Conservation (phyloP, 805 yeast genomes). For the Candida tammaniensis region DNA sequence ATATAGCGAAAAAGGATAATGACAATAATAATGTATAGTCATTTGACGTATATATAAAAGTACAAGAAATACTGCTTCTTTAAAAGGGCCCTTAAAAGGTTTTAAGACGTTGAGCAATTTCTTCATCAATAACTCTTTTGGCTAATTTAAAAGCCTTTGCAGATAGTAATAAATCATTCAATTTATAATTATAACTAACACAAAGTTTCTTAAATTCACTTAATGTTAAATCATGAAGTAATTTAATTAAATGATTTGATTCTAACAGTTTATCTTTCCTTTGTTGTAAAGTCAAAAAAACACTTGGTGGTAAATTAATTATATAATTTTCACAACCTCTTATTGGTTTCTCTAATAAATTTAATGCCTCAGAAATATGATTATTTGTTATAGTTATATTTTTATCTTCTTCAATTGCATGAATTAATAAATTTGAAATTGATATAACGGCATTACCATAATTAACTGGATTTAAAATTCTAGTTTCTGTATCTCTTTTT, state of each 20-base stretch:
- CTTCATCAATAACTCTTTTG: constrained; percentile 69
- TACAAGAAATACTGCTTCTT: too few species aligned
- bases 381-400: constrained; percentile 50
- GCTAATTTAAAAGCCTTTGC: constrained; percentile 66
- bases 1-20: constrained; percentile 28
- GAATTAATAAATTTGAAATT: constrained; percentile 53
- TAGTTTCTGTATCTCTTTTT: constrained; percentile 54
- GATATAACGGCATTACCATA: constrained; percentile 65
- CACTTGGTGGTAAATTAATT: constrained; percentile 44
- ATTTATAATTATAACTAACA: constrained; percentile 56
- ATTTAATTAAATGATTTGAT: constrained; percentile 42
- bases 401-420: constrained; percentile 64
- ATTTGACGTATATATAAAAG: not conserved
- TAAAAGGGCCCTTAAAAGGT: too few species aligned
- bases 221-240: constrained; percentile 63
- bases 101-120: constrained; percentile 42
- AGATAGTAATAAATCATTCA: constrained; percentile 62
- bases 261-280: constrained; percentile 12
- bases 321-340: constrained; percentile 36
- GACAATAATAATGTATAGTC: too few species aligned
- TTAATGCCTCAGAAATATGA: constrained; percentile 55
- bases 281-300: constrained; percentile 36
- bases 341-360: constrained; percentile 58
- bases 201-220: constrained; percentile 64
- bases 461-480: constrained; percentile 57